phyloP scores from a whole-genome alignment of 2,329 filamentous ascomycete species.

The Scytalidium sp. region DNA sequence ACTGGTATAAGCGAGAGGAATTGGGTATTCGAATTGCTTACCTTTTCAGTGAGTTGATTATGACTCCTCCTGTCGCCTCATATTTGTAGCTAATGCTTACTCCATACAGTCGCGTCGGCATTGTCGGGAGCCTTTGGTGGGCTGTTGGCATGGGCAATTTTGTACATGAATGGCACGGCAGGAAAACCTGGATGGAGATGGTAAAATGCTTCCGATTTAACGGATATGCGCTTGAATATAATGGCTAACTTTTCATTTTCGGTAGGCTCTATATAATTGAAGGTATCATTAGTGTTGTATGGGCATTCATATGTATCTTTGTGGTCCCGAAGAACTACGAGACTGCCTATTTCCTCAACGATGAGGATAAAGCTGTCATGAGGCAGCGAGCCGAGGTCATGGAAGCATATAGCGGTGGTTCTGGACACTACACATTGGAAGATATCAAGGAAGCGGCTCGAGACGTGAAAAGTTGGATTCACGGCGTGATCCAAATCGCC shows the following conservation, averaged over 20 bases:
- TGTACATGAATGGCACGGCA: conserved; percentile 40
- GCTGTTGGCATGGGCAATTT: conserved; percentile 45
- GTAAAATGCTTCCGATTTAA: conserved; percentile 15
- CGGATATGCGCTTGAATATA: neutral
- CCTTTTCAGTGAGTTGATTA: neutral
- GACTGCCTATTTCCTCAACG: conserved; percentile 24
- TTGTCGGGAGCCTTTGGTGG: conserved; percentile 42
- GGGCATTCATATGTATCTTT: conserved; percentile 19
- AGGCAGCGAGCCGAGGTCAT: conserved; percentile 32
- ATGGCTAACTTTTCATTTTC: neutral
- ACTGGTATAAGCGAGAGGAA: conserved; percentile 43
- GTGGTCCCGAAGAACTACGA: conserved; percentile 21
- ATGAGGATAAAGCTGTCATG: conserved; percentile 20
- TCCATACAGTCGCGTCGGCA: conserved; percentile 34
- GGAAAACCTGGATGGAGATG: conserved; percentile 49
- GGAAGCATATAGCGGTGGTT: conserved; percentile 23
- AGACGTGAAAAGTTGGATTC: conserved; percentile 26
- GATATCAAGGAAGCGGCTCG: conserved; percentile 23
- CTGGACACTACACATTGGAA: conserved; percentile 32
- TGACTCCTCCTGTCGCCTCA: conserved; percentile 11
- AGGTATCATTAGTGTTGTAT: conserved; percentile 16
- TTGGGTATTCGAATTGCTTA: conserved; percentile 39
- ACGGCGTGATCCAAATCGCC: conserved; percentile 25
- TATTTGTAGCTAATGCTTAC: conserved; percentile 35
- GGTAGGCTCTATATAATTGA: conserved; percentile 23